Conservation (phyloP, 371 early-diverging fungal genomes). For the Mucor velutinosus region DNA sequence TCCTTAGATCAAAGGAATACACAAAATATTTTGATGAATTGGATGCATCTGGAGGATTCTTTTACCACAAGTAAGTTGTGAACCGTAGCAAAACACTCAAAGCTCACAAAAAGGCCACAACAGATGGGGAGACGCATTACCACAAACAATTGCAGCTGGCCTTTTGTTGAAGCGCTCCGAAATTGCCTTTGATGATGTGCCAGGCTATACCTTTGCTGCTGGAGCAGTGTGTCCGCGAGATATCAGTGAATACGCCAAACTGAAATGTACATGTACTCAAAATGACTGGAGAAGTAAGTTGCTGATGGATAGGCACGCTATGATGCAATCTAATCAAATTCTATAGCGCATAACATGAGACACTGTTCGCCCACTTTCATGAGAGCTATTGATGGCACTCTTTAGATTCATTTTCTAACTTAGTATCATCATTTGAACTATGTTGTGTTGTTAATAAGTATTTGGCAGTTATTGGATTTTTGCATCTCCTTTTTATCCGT, state of each 20-base stretch:
- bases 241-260: neutral
- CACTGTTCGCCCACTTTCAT: slow-evolving; percentile 4
- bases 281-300: neutral
- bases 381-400: neutral
- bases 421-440: neutral
- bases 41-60: slow-evolving; percentile 86
- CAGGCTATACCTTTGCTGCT: neutral
- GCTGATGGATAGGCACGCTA: neutral
- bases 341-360: neutral
- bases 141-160: slow-evolving; percentile 84
- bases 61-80: slow-evolving; percentile 76
- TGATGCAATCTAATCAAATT: neutral
- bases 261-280: slow-evolving; percentile 11
- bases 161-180: slow-evolving; percentile 60
- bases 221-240: slow-evolving; percentile 5
- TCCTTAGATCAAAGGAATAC: slow-evolving; percentile 59
- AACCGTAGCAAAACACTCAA: neutral
- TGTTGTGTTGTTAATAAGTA: slow-evolving; percentile 21
- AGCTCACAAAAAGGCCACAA: slow-evolving; percentile 41
- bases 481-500: slow-evolving; percentile 3
- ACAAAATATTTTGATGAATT: slow-evolving; percentile 74
- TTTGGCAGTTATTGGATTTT: slow-evolving; percentile 26
- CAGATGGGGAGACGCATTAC: slow-evolving; percentile 53
- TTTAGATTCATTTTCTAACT: neutral
- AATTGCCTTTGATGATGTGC: neutral